Base-by-base conservation (phyloP, 768 basidiomycete genomes). In the Boletellus sp. region DNA sequence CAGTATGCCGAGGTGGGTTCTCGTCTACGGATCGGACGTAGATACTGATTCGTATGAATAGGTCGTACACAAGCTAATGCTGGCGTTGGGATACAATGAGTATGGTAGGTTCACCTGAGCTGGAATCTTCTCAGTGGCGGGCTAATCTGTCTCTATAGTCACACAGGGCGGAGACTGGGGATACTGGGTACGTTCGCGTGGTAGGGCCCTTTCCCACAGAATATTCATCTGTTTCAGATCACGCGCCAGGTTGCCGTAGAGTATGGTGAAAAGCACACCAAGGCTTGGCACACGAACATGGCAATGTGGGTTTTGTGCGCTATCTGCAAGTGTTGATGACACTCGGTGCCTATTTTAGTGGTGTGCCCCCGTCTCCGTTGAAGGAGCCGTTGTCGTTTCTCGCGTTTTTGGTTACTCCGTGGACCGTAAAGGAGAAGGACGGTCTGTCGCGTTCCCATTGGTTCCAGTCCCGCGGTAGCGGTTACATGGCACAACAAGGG, bases 1-100 rank as follows among this genome's bases (percentile, higher is more conserved):
- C 80, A 84, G 41, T 82, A 77, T 42, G 81, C 81, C 1, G 79
- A 85, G 67, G 83, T 77, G 38, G 22, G 45, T 50, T 12, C 15
- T 44, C 39, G 2, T 19, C 13, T 12, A 11, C 26, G 2, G 10
- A 31, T 9, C 9, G 20, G 10, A 1, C 15, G 3, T 32, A 54
- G 40, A 61, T 54, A 1, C 22, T 23, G 43, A 42, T 42, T n/a
- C 20, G 26, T 6, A 19, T 28, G n/a, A 7, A 5, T 66, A 79
- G 70, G 67, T 78, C 7, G 70, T 68, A 2, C 63, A 77, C 48
- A 79, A 78, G 50, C 47, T 81, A 31, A 81, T 81, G 78, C 52
- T 76, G 1, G 57, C 71, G 0, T 64, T 78, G 6, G 76, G 78
- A 3, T 79, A 80, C 53, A 45, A 71, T 15, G 69, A 79, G 57